Base-by-base conservation (phyloP, 2,329 filamentous ascomycete genomes). In the Daldinia eschscholtzii region DNA sequence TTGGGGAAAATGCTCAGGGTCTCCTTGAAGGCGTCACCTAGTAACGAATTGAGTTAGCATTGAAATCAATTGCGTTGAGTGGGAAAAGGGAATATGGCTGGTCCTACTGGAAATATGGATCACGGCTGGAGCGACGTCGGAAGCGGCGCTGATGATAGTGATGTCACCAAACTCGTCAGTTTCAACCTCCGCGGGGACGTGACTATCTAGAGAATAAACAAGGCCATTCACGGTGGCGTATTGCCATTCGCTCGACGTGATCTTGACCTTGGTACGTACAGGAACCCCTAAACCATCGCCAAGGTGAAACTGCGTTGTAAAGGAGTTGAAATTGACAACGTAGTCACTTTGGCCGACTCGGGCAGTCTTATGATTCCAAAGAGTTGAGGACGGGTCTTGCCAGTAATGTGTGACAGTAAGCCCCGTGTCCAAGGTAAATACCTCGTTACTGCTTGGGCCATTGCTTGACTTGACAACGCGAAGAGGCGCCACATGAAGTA, bases 381-480 rank as follows among this genome's bases (percentile, higher is more conserved):
- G 39, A 7, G 39, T 42, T 20, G 39, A 42, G 6, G 39, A 42
- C n/a, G 39, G 39, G 9, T 42, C 39, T 42, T 42, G 39, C 39
- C 39, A 42, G 39, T 42, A 42, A 42, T 42, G 39, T 20, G 39
- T 42, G 15, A 42, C 39, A 9, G 39, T 42, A 18, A 42, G 39
- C n/a, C 18, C 39, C 39, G 39, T 42, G 39, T 42, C 39, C n/a
- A 42, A 42, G 39, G 39, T 42, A 20, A 42, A 42, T 20, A 42
- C 18, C n/a, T 18, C 15, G 15, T 42, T 42, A 7, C 39, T 42
- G 39, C 39, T 42, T 15, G 39, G 15, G 39, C 39, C 39, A 9
- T 18, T 18, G n/a, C 18, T 9, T 42, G 39, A 42, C 39, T 42
- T 42, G 39, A 42, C 6, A 15, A 42, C 39, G 39, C 39, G 39